Base-by-base conservation (phyloP, 148 eudicot genomes). In the Camellia granthamiana region DNA sequence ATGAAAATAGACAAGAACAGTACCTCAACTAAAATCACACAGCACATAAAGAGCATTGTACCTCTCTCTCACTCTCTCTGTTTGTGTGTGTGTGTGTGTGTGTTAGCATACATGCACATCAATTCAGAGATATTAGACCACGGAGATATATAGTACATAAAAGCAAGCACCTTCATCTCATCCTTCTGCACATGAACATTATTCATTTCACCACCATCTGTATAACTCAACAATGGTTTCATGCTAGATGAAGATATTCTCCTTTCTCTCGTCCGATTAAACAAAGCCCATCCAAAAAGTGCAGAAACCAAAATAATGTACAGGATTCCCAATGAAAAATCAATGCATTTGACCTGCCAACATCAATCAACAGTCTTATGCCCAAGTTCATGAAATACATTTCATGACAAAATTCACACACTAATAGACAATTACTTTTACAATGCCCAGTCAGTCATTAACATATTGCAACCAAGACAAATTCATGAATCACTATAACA, bases 211-310 rank as follows among this genome's bases (percentile, higher is more conserved):
- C 72, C 69, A 60, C 74, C 87, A 78, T 84, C 78, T 18, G 43
- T 30, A 76, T 61, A 38, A 68, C 72, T 80, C 69, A 92, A 75
- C 78, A 92, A 78, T 43, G 93, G 88, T 63, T 81, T 58, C 46
- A 72, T 56, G 74, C 70, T 82, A 81, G 90, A 89, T 66, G 86
- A 80, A 81, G 87, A 71, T 71, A 75, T 83, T 43, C 83, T 84
- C 78, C 86, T 85, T 79, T 83, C 90, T 84, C 80, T 43, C 74
- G 77, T 82, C 64, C 70, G 79, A 69, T 76, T 76, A 66, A 85
- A 85, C 65, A 87, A 85, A 15, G 87, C 90, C 94, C 94, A 90
- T 78, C 92, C 90, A 78, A 87, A 81, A 81, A 91, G 86, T 73
- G 88, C 87, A 83, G 86, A 86, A 84, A 90, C 84, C 83, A 88